Conservation (phyloP, 2,329 filamentous ascomycete species). For the Fusarium buharicum region DNA sequence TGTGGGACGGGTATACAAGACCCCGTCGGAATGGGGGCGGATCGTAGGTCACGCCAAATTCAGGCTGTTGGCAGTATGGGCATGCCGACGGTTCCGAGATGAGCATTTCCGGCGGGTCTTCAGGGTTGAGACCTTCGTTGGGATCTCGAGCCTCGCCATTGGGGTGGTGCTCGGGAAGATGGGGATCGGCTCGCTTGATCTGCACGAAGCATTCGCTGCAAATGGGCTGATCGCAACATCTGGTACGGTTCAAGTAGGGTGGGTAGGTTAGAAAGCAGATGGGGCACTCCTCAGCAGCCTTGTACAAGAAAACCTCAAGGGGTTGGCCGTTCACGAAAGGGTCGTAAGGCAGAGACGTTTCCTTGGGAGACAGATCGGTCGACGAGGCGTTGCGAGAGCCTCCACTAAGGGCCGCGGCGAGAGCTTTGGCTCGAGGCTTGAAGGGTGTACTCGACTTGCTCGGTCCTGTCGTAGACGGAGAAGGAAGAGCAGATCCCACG, state of each 20-base stretch:
- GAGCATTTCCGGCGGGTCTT: slow-evolving; percentile 70
- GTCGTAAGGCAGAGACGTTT: slow-evolving; percentile 82
- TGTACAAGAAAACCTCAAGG: slow-evolving; percentile 92
- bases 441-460: slow-evolving; percentile 68
- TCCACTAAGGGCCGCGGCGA: slow-evolving; percentile 81
- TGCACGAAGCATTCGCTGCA: slow-evolving; percentile 99
- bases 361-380: slow-evolving; percentile 77
- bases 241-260: slow-evolving; percentile 90
- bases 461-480: slow-evolving; percentile 54
- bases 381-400: slow-evolving; percentile 78
- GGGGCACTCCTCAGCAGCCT: slow-evolving; percentile 88
- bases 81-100: slow-evolving; percentile 92
- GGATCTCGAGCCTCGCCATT: slow-evolving; percentile 54
- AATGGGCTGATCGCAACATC: slow-evolving; percentile 95
- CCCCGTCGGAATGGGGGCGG: slow-evolving; percentile 89
- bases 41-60: slow-evolving; percentile 96
- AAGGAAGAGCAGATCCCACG: slow-evolving; percentile 65
- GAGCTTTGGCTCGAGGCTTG: slow-evolving; percentile 85
- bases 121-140: slow-evolving; percentile 53
- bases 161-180: slow-evolving; percentile 82
- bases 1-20: slow-evolving; percentile 68
- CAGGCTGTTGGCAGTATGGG: slow-evolving; percentile 93
- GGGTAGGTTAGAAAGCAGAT: slow-evolving; percentile 98
- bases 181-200: slow-evolving; percentile 93
- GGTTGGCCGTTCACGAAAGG: slow-evolving; percentile 94